Evolutionary conservation across 2,329 filamentous ascomycete species (phyloP).

Genomic region (Penicillium expansum): DNA sequence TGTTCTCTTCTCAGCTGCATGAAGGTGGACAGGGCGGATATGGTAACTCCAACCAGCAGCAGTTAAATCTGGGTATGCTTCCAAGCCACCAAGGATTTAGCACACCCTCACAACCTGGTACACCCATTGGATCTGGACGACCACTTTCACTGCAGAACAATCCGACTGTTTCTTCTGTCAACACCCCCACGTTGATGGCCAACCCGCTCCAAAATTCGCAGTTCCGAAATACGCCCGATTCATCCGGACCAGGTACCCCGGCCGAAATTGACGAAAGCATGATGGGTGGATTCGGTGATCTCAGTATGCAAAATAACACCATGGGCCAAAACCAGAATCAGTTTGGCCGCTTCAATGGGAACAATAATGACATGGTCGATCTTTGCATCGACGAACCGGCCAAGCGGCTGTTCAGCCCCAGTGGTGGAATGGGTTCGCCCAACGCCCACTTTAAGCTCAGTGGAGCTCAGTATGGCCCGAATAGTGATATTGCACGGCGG

Average conservation of each 20-base stretch:
- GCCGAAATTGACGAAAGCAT: conserved; percentile 74
- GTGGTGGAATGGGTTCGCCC: conserved; percentile 65
- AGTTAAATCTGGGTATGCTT: conserved; percentile 77
- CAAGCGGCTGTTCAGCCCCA: conserved; percentile 87
- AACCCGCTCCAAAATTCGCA: conserved; percentile 63
- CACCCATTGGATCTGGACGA: conserved; percentile 69
- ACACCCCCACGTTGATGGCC: conserved; percentile 85
- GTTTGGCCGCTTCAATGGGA: conserved; percentile 44
- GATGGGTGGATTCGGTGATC: conserved; percentile 60
- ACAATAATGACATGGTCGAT: conserved; percentile 55
- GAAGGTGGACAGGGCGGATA: conserved; percentile 64
- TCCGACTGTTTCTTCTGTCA: conserved; percentile 94
- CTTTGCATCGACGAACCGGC: conserved; percentile 85
- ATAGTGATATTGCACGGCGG: conserved; percentile 69
- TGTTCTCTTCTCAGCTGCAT: conserved; percentile 61
- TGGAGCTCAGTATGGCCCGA: conserved; percentile 70
- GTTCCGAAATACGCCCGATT: conserved; percentile 59
- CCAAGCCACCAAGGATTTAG: conserved; percentile 73
- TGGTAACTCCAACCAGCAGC: conserved; percentile 60
- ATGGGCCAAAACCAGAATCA: conserved; percentile 45
- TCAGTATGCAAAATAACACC: conserved; percentile 54
- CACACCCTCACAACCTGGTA: conserved; percentile 74
- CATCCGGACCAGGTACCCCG: conserved; percentile 67
- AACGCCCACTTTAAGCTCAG: conserved; percentile 73
- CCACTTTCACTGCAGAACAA: conserved; percentile 81